Conservation (phyloP, 176 grass and related monocot species). For the Raddia guianensis region DNA sequence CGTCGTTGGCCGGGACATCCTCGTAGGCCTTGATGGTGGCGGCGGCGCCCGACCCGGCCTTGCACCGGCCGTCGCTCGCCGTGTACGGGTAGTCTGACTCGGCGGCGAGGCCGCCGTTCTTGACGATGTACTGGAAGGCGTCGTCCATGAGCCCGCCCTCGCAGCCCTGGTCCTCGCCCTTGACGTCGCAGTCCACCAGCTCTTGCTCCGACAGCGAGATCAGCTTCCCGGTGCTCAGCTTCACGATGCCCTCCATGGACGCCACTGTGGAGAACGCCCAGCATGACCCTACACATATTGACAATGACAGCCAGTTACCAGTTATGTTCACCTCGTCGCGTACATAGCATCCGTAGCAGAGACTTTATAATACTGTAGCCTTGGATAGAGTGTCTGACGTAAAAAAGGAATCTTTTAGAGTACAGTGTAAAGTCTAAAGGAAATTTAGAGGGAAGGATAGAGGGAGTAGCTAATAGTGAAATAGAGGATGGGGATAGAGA, state of each 20-base stretch:
- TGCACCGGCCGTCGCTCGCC: constrained; percentile 34
- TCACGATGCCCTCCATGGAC: constrained; percentile 54
- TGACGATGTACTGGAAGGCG: constrained; percentile 45
- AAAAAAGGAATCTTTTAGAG: too few relatives aligned
- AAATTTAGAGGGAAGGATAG: too few relatives aligned
- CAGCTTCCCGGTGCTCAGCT: constrained; percentile 51
- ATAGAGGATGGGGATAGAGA: too few relatives aligned
- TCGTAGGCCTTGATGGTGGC: constrained; percentile 47
- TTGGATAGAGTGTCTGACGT: too few relatives aligned
- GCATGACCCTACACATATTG: constrained; percentile 34
- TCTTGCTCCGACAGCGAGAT: constrained; percentile 64
- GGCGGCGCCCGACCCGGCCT: neutral
- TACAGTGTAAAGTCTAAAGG: too few relatives aligned
- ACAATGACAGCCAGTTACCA: too few relatives aligned
- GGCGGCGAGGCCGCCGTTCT: constrained; percentile 23
- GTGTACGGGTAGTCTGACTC: constrained; percentile 50
- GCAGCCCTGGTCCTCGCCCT: constrained; percentile 46
- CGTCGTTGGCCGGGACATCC: constrained; percentile 48
- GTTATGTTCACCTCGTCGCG: neutral
- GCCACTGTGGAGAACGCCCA: constrained; percentile 57
- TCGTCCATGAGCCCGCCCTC: constrained; percentile 45
- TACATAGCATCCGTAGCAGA: too few relatives aligned
- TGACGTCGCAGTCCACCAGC: constrained; percentile 52
- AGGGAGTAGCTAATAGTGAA: too few relatives aligned
- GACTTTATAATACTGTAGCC: too few relatives aligned